phyloP scores from a whole-genome alignment of 106 monocot species.

The Chionographis japonica region DNA sequence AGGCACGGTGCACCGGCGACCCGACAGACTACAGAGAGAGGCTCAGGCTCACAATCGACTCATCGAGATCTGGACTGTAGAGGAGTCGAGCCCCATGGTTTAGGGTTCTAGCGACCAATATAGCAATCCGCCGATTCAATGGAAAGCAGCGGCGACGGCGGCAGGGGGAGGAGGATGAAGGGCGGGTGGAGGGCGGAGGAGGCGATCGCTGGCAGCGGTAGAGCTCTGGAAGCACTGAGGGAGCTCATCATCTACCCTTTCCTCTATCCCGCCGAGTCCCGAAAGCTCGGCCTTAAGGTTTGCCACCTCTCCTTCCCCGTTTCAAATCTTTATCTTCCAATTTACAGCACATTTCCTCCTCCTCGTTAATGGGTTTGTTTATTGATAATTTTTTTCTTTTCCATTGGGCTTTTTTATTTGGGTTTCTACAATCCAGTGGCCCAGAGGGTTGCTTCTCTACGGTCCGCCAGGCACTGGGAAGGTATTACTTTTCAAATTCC shows the following conservation, averaged over 20 bases:
- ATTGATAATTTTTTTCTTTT: slow-evolving; percentile 1
- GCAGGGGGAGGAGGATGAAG: neutral
- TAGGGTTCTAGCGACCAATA: no score
- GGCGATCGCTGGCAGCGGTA: slow-evolving; percentile 49
- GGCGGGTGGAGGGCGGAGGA: slow-evolving; percentile 66
- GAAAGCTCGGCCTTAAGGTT: slow-evolving; percentile 67
- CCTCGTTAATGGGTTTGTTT: neutral
- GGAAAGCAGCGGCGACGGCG: no score
- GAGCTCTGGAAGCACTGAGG: slow-evolving; percentile 65
- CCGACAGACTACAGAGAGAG: no score
- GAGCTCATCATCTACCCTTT: slow-evolving; percentile 75
- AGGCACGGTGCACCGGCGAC: no score
- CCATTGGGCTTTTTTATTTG: neutral
- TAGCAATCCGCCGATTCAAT: no score
- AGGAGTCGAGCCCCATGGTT: no score
- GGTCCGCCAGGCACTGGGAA: slow-evolving; percentile 94
- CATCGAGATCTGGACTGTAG: no score
- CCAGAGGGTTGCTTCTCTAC: slow-evolving; percentile 78
- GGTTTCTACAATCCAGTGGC: slow-evolving; percentile 51
- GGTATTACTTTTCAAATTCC: slow-evolving; percentile 28
- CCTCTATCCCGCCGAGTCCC: slow-evolving; percentile 51
- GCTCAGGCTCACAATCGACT: no score
- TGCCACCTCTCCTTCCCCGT: neutral
- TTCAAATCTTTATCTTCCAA: no score
- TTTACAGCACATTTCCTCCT: neutral